phyloP scores from a whole-genome alignment of 1,284 basidiomycete genomes.

The Papiliotrema fonsecae region DNA sequence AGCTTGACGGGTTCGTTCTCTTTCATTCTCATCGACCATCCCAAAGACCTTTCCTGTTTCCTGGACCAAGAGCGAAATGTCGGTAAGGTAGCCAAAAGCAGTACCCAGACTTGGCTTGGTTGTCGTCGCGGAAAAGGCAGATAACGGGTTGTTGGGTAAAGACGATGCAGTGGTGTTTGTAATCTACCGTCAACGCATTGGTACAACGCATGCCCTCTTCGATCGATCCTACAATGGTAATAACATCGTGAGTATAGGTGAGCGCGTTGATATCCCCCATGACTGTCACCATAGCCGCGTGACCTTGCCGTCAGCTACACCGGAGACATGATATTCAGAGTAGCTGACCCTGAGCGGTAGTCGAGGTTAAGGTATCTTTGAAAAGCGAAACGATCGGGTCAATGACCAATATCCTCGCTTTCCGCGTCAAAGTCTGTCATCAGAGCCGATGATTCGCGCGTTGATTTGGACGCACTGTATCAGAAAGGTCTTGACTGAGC shows the following conservation, averaged over 20 bases:
- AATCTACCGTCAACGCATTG: conserved; percentile 17
- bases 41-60: conserved; percentile 42
- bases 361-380: conserved; percentile 33
- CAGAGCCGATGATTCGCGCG: neutral
- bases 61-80: conserved; percentile 41
- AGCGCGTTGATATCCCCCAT: conserved; percentile 38
- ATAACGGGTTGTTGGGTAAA: conserved; percentile 33
- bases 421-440: neutral
- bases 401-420: conserved; percentile 30
- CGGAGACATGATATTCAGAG: neutral
- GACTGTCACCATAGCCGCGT: conserved; percentile 41
- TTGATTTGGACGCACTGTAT: neutral
- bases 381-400: conserved; percentile 39
- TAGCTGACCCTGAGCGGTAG: conserved; percentile 37
- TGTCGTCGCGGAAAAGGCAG: conserved; percentile 37
- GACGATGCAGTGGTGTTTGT: conserved; percentile 29
- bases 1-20: conserved; percentile 23
- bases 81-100: conserved; percentile 33
- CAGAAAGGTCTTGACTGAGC: conserved; percentile 6
- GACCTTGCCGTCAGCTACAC: conserved; percentile 27
- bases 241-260: conserved; percentile 21
- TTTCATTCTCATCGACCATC: conserved; percentile 37
- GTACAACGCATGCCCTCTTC: neutral
- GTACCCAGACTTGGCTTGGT: conserved; percentile 41
- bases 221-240: conserved; percentile 23